Percentiles rank a stretch among this genome's conserved stretches.
Evolutionary conservation across 179 eudicot species (phyloP).

Genomic region (Silene vulgaris): DNA sequence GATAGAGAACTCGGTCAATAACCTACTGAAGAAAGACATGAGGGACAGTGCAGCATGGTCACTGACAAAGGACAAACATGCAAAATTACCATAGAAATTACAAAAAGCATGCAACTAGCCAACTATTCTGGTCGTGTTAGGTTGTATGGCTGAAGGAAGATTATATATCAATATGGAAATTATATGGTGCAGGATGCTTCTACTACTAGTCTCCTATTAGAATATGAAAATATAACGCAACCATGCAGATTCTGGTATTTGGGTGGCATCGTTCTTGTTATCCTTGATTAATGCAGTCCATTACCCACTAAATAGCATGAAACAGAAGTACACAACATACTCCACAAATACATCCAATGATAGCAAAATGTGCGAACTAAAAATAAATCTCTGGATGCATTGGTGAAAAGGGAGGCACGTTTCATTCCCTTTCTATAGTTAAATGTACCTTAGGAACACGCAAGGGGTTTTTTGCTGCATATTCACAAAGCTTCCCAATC

Average conservation of each 20-base stretch:
- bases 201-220: not conserved
- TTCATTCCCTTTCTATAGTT: constrained; percentile 4
- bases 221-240: too few relatives aligned
- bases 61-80: too few relatives aligned
- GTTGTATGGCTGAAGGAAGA: constrained; percentile 1
- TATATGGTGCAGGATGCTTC: not conserved
- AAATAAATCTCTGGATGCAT: not conserved
- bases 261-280: too few relatives aligned
- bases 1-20: not conserved
- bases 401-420: constrained; percentile 8
- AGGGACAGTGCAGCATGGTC: not conserved
- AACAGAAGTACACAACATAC: not conserved
- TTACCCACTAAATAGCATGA: not conserved
- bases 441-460: constrained; percentile 82
- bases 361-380: not conserved
- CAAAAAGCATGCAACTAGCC: too few relatives aligned
- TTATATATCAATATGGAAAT: not conserved
- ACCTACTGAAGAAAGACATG: not conserved
- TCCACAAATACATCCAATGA: constrained; percentile 7
- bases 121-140: too few relatives aligned
- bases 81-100: too few relatives aligned
- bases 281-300: not conserved
- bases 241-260: too few relatives aligned
- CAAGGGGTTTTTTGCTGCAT: constrained; percentile 85
- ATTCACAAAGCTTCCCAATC: constrained; percentile 93